Base-by-base conservation (phyloP, 768 basidiomycete genomes). In the Exidia glandulosa region DNA sequence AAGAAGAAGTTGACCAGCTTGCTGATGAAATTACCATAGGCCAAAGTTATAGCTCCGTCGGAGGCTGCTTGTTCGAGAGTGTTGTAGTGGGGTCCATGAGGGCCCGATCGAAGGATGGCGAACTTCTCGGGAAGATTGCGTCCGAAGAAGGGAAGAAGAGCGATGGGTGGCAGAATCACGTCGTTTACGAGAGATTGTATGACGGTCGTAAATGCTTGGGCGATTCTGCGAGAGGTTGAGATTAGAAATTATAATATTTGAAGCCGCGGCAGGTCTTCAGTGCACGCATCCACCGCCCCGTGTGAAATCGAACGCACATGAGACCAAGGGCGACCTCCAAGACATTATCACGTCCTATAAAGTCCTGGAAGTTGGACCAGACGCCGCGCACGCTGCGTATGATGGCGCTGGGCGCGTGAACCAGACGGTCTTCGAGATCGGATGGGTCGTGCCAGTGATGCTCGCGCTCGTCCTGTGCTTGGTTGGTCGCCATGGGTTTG, bases 321-420 rank as follows among this genome's bases (percentile, higher is more conserved):
- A 79, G 64, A 72, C 77, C 77, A 48, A 78, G 70, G 13, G 77
- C 75, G 34, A 79, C 75, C 63, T 79, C 77, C 2, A 79, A 68
- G 10, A 79, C 77, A 64, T 75, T 77, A 57, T 79, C 77, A 9
- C 77, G 58, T 10, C 50, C 50, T 9, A 54, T 2, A 27, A 54
- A 54, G 25, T 54, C 50, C 50, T 54, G 50, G 50, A 54, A 54
- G 27, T 25, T 25, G 50, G 25, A 6, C 50, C 50, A 54, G 50
- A 54, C 25, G 27, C 50, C 50, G 27, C 30, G 25, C 7, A 27
- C 50, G 27, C 27, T 10, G 50, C 50, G 50, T 6, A 54, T 54
- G 50, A 54, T 54, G 25, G 50, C 50, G 50, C 50, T 54, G 27
- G 50, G 50, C 50, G 50, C 50, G 30, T 54, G 50, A 13, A 54